A percentile compares a stretch with the other conserved stretches of the same genome.
Evolutionary conservation across 371 early-diverging fungal genomes (phyloP).

Genomic region (Mucor velutinosus): DNA sequence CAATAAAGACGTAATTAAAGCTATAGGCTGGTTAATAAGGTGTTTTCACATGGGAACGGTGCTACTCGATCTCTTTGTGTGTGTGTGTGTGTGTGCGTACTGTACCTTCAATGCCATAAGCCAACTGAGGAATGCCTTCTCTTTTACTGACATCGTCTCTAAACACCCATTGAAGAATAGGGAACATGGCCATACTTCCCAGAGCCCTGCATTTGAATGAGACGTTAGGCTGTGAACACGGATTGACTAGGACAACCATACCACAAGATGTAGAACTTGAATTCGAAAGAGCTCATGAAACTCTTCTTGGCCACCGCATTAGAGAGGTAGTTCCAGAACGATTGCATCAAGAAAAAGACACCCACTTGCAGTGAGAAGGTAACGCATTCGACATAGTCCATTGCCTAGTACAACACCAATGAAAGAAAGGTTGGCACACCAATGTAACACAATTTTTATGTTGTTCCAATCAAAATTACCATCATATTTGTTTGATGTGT

Average conservation of each 20-base stretch:
- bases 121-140: constrained; percentile 40
- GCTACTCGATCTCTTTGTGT: neutral
- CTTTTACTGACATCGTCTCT: constrained; percentile 26
- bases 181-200: constrained; percentile 36
- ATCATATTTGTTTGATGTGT: constrained; percentile 22
- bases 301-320: constrained; percentile 39
- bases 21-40: neutral
- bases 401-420: constrained; percentile 15
- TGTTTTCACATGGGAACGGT: constrained; percentile 5
- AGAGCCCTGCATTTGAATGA: constrained; percentile 25
- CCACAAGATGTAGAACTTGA: constrained; percentile 43
- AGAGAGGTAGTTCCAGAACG: constrained; percentile 50
- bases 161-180: constrained; percentile 40
- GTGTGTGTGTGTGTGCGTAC: neutral
- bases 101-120: constrained; percentile 39
- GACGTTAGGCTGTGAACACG: neutral
- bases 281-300: constrained; percentile 49
- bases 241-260: neutral
- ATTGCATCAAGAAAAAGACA: constrained; percentile 43
- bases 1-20: constrained; percentile 24
- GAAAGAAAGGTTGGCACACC: constrained; percentile 2
- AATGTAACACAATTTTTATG: neutral
- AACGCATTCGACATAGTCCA: constrained; percentile 42
- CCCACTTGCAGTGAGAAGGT: constrained; percentile 40
- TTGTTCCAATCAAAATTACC: constrained; percentile 13